phyloP scores from a whole-genome alignment of 257 asterid genomes.

The Ocimum tenuiflorum region DNA sequence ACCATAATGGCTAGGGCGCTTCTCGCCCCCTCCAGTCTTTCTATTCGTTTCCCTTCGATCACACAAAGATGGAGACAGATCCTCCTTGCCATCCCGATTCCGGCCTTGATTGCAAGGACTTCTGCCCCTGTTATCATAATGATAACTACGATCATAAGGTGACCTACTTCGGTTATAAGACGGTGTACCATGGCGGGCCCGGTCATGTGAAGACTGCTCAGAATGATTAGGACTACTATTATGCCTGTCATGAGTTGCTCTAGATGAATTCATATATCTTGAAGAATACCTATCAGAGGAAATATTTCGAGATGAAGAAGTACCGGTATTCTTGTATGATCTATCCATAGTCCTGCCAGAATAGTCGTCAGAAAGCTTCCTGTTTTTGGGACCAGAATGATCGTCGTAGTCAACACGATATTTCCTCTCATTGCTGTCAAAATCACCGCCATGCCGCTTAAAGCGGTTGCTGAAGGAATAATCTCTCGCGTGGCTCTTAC shows the following conservation, averaged over 20 bases:
- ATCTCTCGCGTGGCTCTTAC: constrained; percentile 62
- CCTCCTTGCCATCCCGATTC: constrained; percentile 60
- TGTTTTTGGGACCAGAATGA: constrained; percentile 54
- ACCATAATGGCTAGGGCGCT: constrained; percentile 39
- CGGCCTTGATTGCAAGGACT: constrained; percentile 69
- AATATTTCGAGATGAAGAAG: constrained; percentile 45
- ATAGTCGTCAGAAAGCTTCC: constrained; percentile 70
- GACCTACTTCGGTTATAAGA: constrained; percentile 67
- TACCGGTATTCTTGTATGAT: constrained; percentile 32
- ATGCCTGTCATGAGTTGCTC: constrained; percentile 47
- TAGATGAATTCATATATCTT: constrained; percentile 61
- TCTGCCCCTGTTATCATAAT: constrained; percentile 52
- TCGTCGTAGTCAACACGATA: constrained; percentile 54
- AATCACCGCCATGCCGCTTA: constrained; percentile 66
- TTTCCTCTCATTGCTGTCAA: constrained; percentile 55
- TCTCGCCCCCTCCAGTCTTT: constrained; percentile 50
- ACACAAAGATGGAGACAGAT: constrained; percentile 40
- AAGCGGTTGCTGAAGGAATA: constrained; percentile 45
- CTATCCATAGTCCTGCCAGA: constrained; percentile 48
- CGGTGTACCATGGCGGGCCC: constrained; percentile 42
- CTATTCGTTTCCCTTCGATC: constrained; percentile 50
- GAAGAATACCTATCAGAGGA: constrained; percentile 74
- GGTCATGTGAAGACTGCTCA: constrained; percentile 66
- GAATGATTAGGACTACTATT: constrained; percentile 67
- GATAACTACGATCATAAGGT: constrained; percentile 62